Base-by-base conservation (phyloP, 140 eudicot species). In the Cichorium intybus region DNA sequence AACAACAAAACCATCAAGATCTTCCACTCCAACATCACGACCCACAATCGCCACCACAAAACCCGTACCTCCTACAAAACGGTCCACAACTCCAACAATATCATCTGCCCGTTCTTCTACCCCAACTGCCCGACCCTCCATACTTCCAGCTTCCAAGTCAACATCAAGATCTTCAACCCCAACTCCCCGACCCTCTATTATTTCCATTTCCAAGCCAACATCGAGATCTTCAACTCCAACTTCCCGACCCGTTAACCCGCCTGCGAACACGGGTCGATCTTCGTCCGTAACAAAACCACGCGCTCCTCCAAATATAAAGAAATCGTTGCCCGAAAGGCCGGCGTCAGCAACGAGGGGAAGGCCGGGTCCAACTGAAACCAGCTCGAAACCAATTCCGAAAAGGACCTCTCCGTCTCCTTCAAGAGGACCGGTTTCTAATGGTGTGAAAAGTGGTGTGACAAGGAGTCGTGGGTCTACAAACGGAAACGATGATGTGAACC, bases 131-230 rank as follows among this genome's bases (percentile, higher is more conserved):
- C 81, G 86, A 70, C 73, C 87, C 45, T 52, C 93, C 5, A 33
- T 56, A 15, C 62, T 37, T 18, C 14, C 83, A 23, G 43, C 79
- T 23, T 59, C 84, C 14, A 78, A 83, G 75, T 55, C 85, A 16
- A 58, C 75, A 29, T 82, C 95, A 51, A 75, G 97, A 66, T 76
- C 92, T 66, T 70, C 95, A 21, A 85, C 90, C 29, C 91, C 95
- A 63, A 75, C 78, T 26, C 74, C 65, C 12, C 74, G 81, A 47
- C 81, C 90, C 39, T 59, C 87, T 7, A 57, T 56, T 20, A 68
- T 35, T 10, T 31, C 78, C 9, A 22, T 79, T 35, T 61, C 84
- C 21, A 70, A 78, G 41, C 51, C 80, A 24, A 45, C 64, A 24
- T 75, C 85, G 15, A 77, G 78, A 74, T 43, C 87, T 47, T 63